Base-by-base conservation (phyloP, 768 basidiomycete genomes). In the Termitomyces heimii region DNA sequence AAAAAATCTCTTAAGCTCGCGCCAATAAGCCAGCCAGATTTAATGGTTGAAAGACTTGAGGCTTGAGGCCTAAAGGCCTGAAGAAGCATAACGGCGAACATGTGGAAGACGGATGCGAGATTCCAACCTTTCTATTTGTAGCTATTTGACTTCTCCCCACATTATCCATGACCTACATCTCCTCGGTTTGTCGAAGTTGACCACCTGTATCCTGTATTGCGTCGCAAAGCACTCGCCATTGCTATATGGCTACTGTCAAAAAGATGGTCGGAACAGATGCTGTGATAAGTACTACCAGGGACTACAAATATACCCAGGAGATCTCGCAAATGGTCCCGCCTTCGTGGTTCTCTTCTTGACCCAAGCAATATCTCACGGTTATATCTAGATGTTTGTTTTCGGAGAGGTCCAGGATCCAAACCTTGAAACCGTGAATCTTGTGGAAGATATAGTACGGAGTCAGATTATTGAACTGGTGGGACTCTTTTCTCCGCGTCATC, bases 331-430 rank as follows among this genome's bases (percentile, higher is more conserved):
- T 97, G 94, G 92, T 90, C 53, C 26, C 40, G 35, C 14, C 29
- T 9, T 24, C 22, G 24, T 44, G 14, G 37, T 20, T 16, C 34
- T 29, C 40, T 39, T 14, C 35, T 20, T 16, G 37, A 32, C 40
- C 16, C 22, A 55, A 39, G 53, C 37, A 47, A 31, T 14, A 40
- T 31, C 52, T 44, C 24, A 52, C 43, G 34, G 26, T 8, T 45
- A 52, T 31, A 29, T 60, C 4, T 52, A 94, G 92, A 94, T 97
- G 92, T 97, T 96, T 67, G 95, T 97, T 44, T 96, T 97, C 70
- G 94, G 94, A 9, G 94, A 95, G 73, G 90, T 96, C 3, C 90
- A 94, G 67, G 93, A 96, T 57, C 92, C 94, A 2, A 82, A 86
- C 54, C 77, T 80, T 14, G 93, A 93, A 55, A 94, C 95, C 0